phyloP scores from a whole-genome alignment of 2,329 filamentous ascomycete genomes.

The Huntiella decipiens region DNA sequence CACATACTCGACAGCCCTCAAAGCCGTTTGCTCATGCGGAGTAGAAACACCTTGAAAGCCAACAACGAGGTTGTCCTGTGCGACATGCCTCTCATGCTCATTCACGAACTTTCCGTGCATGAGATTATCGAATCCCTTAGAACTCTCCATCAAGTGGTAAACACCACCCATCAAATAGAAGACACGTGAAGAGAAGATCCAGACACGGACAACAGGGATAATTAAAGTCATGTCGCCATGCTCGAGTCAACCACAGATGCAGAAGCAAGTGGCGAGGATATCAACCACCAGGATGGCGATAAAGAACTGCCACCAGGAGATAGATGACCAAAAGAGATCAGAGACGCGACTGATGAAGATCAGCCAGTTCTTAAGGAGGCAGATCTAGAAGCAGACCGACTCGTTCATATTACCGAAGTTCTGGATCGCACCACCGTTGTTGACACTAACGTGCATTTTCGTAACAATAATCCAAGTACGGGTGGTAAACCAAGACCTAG shows the following conservation, averaged over 20 bases:
- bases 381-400: constrained; percentile 77
- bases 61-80: constrained; percentile 78
- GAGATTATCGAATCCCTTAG: constrained; percentile 67
- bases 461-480: constrained; percentile 82
- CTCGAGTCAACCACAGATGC: constrained; percentile 68
- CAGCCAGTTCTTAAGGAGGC: constrained; percentile 84
- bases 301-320: too few relatives aligned
- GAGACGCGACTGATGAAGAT: constrained; percentile 93
- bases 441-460: constrained; percentile 49
- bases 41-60: constrained; percentile 79
- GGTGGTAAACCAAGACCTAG: constrained; percentile 64
- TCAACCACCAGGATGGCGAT: constrained; percentile 69
- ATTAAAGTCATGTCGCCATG: constrained; percentile 46
- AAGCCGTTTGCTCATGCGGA: constrained; percentile 76
- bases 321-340: constrained; percentile 79
- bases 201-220: constrained; percentile 70
- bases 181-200: constrained; percentile 79
- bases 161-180: constrained; percentile 66
- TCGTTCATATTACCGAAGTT: constrained; percentile 69
- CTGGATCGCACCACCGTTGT: constrained; percentile 70
- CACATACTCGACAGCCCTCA: constrained; percentile 18
- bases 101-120: constrained; percentile 80
- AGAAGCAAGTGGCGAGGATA: constrained; percentile 68
- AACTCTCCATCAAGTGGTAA: constrained; percentile 63
- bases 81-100: constrained; percentile 67